phyloP scores from a whole-genome alignment of 1,139 yeast genomes.

The Scheffersomyces parashehatae region DNA sequence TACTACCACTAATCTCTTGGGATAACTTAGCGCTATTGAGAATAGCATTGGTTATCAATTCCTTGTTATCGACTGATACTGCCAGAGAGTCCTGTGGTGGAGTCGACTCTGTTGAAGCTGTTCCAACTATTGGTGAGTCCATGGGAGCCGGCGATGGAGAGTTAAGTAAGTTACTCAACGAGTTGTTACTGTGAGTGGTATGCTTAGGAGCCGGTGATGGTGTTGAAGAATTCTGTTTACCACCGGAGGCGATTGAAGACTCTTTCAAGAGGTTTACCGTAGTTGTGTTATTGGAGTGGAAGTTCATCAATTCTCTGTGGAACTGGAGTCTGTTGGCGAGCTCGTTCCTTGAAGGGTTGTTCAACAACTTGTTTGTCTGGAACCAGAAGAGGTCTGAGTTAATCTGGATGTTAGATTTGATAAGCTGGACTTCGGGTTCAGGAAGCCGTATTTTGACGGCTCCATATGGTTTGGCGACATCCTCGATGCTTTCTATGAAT shows the following conservation, averaged over 20 bases:
- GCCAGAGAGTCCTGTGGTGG: not conserved
- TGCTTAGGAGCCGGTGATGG: not conserved
- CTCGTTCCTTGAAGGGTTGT: slow-evolving; percentile 32
- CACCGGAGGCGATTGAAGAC: not conserved
- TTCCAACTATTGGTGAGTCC: not conserved
- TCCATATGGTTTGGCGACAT: slow-evolving; percentile 56
- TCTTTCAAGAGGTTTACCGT: not conserved
- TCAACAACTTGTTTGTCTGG: slow-evolving; percentile 43
- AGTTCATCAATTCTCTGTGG: slow-evolving; percentile 29
- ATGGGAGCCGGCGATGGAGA: slow-evolving; percentile 2
- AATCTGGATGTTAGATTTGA: slow-evolving; percentile 32
- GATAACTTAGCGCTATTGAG: not conserved
- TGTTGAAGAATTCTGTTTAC: not conserved
- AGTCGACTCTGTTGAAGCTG: not conserved
- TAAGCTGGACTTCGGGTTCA: slow-evolving; percentile 34
- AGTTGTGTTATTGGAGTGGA: slow-evolving; percentile 22
- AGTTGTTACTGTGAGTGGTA: not conserved
- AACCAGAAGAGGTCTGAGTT: slow-evolving; percentile 55
- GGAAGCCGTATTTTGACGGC: slow-evolving; percentile 76
- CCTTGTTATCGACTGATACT: not conserved
- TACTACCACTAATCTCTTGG: not conserved
- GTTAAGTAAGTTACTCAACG: slow-evolving; percentile 2
- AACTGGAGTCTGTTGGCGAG: slow-evolving; percentile 29
- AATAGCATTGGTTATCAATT: not conserved
- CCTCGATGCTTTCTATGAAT: slow-evolving; percentile 49